Evolutionary conservation across 257 asterid species (phyloP), one percentile per base, ranked within the genome.

Genomic region (Przewalskia tangutica): DNA sequence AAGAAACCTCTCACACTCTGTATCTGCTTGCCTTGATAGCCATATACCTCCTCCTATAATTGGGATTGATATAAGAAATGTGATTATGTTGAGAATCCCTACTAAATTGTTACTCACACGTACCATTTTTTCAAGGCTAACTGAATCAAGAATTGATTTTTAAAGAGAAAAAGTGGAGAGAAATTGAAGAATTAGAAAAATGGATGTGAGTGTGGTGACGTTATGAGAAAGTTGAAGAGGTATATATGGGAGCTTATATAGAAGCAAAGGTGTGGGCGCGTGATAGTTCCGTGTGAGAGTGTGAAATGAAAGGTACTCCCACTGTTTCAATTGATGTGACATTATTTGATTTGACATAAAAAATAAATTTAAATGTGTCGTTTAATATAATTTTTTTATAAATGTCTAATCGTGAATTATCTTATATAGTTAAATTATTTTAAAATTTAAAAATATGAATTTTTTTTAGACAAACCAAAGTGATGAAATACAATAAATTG

Each of bases 31-130:
- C 75, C 65, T 86, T 8, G 98, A 91, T 4, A 95, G 93, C 97
- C 97, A 91, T 81, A 93, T 86, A 17, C 98, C 99, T 27, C 95
- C 95, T 66, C 87, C 94, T 38, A 95, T 89, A 9, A 95, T 94
- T 23, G 98, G 97, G 27, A 95, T 89, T 36, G 99, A 94, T 13
- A 94, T 82, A 7, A 95, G 77, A 32, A 95, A 87, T 4, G 96
- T 91, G 27, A 90, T 3, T 20, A 94, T 73, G 89, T 95, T 95
- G 44, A 95, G 90, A 6, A 94, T 73, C 16, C 95, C 97, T 2
- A 95, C 85, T 79, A 95, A 82, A 65, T 88, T 94, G 91, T 95
- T 95, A 84, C 99, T 95, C 12, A 80, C 14, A 20, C 92, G 93
- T 77, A 87, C 88, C 99, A 92, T 95, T 54, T 70, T 55, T 54